Percentiles rank a stretch among this genome's conserved stretches.
These are phyloP conservation scores for Trichophyton benhamiae DNA, from an alignment of 2,329 filamentous ascomycete genomes.

Conservation along the genomic window DNA sequence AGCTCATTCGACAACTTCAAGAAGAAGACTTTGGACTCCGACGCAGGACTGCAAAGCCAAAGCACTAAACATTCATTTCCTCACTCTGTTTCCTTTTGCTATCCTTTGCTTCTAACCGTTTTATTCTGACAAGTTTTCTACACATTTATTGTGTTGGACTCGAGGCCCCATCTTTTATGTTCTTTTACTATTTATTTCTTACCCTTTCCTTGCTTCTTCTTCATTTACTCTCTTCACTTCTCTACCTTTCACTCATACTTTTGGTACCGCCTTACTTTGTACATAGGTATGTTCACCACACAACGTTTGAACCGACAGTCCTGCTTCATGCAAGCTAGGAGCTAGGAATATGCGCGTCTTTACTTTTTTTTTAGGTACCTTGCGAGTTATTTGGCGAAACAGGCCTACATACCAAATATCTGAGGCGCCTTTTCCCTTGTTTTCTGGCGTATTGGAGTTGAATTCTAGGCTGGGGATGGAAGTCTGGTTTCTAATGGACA, in stretches of 20 bases:
- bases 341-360: not conserved
- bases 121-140: too few species aligned
- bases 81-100: not conserved
- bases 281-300: not conserved
- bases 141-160: not conserved
- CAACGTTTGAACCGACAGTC: not conserved
- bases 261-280: not conserved
- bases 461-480: not conserved
- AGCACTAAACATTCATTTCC: not conserved
- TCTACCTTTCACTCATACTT: not conserved
- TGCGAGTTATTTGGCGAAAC: not conserved
- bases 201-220: not conserved
- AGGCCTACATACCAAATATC: not conserved
- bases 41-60: constrained; percentile 4
- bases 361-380: not conserved
- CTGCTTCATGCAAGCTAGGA: not conserved
- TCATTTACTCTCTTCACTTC: not conserved
- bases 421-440: not conserved
- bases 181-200: not conserved
- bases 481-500: not conserved
- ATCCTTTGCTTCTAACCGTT: not conserved
- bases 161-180: not conserved
- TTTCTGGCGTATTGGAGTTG: not conserved
- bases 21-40: constrained; percentile 36
- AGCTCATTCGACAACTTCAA: constrained; percentile 34